Conservation (phyloP, 2,329 filamentous ascomycete species). For the Reticulascus tulasneorum region DNA sequence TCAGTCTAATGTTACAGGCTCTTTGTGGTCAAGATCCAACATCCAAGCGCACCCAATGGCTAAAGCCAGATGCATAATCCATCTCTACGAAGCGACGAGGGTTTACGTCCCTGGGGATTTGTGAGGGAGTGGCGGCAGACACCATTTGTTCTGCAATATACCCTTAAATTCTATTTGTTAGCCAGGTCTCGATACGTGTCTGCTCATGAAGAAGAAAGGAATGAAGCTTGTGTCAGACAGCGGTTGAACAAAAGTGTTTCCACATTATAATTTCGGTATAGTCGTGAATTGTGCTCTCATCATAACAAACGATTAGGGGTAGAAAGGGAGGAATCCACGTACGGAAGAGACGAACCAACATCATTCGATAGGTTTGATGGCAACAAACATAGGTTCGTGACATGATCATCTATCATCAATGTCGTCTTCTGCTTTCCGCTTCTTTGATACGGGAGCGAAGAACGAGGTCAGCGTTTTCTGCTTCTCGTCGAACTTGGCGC, state of each 20-base stretch:
- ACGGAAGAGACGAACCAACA: conserved; percentile 22
- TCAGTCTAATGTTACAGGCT: too few species aligned
- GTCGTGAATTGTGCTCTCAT: conserved; percentile 75
- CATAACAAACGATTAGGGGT: conserved; percentile 48
- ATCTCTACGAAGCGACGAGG: too few species aligned
- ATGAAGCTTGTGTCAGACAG: conserved; percentile 59
- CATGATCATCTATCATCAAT: conserved; percentile 12
- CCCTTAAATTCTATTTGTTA: conserved; percentile 2
- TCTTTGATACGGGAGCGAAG: conserved; percentile 52
- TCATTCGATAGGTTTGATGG: not conserved
- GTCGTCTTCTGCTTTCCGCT: conserved; percentile 35
- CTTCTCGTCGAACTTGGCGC: conserved; percentile 66
- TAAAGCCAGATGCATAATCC: too few species aligned
- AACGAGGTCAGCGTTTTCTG: conserved; percentile 76
- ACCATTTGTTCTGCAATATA: too few species aligned
- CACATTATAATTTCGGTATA: conserved; percentile 72
- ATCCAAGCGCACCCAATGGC: too few species aligned
- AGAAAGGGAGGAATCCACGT: conserved; percentile 22
- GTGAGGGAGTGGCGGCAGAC: too few species aligned
- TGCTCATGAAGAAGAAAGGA: conserved; percentile 8
- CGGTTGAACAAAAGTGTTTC: conserved; percentile 74
- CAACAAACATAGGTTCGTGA: not conserved
- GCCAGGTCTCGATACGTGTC: conserved; percentile 2
- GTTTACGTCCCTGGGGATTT: too few species aligned
- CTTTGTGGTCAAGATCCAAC: too few species aligned